A percentile compares a stretch with the other conserved stretches of the same genome.
Conservation (phyloP, 768 basidiomycete species). For the Crassisporium funariophilum region DNA sequence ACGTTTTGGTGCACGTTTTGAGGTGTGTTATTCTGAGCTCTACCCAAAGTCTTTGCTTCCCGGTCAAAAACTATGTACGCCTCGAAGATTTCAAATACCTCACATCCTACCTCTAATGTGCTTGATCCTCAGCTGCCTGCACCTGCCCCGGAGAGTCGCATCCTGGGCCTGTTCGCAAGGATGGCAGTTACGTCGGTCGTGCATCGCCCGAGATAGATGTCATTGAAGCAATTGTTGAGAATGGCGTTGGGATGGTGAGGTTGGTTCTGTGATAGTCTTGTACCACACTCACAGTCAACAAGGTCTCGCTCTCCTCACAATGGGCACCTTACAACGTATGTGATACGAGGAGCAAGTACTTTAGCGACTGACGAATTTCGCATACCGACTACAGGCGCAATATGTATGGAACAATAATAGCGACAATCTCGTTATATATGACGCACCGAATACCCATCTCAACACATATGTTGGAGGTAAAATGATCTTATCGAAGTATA, state of each 20-base stretch:
- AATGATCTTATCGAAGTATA: too few relatives aligned
- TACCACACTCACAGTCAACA: conserved; percentile 24
- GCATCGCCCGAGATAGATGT: conserved; percentile 72
- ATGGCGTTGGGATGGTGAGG: conserved; percentile 27
- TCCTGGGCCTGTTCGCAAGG: conserved; percentile 38
- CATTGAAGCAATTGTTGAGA: conserved; percentile 36
- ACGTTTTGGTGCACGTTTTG: not conserved
- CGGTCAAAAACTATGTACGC: conserved; percentile 50
- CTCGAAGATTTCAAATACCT: too few relatives aligned
- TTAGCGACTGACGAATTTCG: too few relatives aligned
- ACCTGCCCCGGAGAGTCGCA: conserved; percentile 44
- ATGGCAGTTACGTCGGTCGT: conserved; percentile 60
- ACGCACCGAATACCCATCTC: too few relatives aligned
- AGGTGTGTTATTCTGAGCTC: too few relatives aligned
- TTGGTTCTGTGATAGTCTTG: not conserved
- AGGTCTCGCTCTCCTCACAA: conserved; percentile 54
- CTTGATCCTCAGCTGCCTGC: conserved; percentile 29
- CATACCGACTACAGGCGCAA: too few relatives aligned
- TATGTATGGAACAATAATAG: too few relatives aligned
- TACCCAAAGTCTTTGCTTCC: conserved; percentile 64
- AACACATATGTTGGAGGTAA: too few relatives aligned
- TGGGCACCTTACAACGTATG: conserved; percentile 67
- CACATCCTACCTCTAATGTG: not conserved
- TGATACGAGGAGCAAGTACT: too few relatives aligned
- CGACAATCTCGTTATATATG: too few relatives aligned